Evolutionary conservation across 169 alveolate species (phyloP).

Genomic region (Cryptosporidium muris): DNA sequence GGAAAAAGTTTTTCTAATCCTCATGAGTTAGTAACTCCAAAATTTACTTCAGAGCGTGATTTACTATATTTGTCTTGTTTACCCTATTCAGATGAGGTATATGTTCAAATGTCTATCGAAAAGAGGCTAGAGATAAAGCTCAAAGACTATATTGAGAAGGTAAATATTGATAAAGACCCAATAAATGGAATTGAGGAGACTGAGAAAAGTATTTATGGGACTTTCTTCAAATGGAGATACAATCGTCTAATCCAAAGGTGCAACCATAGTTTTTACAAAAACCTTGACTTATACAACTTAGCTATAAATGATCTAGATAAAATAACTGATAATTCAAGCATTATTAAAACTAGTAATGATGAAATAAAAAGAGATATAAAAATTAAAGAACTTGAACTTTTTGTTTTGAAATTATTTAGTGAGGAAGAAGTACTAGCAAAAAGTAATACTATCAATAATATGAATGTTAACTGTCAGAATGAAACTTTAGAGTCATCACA

Average conservation of each 20-base stretch:
- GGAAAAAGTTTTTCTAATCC: neutral
- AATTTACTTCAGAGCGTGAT: constrained; percentile 52
- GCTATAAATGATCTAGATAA: constrained; percentile 32
- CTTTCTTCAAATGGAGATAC: constrained; percentile 59
- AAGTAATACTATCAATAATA: too few relatives aligned
- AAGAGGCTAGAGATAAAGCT: constrained; percentile 10
- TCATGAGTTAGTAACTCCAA: constrained; percentile 19
- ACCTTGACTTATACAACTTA: constrained; percentile 1
- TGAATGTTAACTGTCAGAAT: too few relatives aligned
- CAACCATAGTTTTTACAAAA: neutral
- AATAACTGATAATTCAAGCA: neutral
- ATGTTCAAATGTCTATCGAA: constrained; percentile 13
- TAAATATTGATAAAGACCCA: constrained; percentile 35
- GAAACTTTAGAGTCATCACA: too few relatives aligned
- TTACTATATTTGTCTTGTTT: neutral
- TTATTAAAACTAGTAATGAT: too few relatives aligned
- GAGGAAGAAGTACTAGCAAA: too few relatives aligned
- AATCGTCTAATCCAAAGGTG: constrained; percentile 26
- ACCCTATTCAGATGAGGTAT: constrained; percentile 4
- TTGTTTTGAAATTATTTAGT: too few relatives aligned
- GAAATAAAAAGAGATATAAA: too few relatives aligned
- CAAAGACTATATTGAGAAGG: constrained; percentile 45
- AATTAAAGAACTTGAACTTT: too few relatives aligned
- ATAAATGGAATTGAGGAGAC: constrained; percentile 58
- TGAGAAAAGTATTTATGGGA: constrained; percentile 43